Evolutionary conservation across 495 filamentous ascomycete genomes (phyloP).

Genomic region (Lasiosphaeria miniovina): DNA sequence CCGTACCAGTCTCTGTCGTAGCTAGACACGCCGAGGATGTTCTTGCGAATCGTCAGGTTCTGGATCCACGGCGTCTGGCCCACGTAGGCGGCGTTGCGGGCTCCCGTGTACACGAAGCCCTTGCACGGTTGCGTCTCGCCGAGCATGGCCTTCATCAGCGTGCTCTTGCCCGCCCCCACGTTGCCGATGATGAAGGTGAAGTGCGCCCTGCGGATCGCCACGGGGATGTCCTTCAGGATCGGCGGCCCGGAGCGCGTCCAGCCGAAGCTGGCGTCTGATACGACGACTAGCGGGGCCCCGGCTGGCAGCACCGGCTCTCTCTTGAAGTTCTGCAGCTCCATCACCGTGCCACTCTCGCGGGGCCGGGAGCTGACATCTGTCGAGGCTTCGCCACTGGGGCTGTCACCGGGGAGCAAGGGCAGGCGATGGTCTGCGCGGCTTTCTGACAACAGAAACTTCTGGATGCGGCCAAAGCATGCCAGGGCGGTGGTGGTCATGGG

Average conservation of each 20-base stretch:
- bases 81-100: constrained; percentile 34
- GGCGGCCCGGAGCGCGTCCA: constrained; percentile 58
- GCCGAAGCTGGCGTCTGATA: constrained; percentile 18
- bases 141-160: constrained; percentile 47
- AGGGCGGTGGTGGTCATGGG: too few species aligned
- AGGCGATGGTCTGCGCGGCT: too few species aligned
- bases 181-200: constrained; percentile 46
- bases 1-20: constrained; percentile 43
- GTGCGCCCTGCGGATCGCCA: neutral
- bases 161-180: constrained; percentile 51
- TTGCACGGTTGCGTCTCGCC: constrained; percentile 43
- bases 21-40: constrained; percentile 49
- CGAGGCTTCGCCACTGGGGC: too few species aligned
- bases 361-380: too few species aligned
- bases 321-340: too few species aligned
- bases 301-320: too few species aligned
- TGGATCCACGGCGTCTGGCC: constrained; percentile 53
- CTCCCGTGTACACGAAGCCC: constrained; percentile 27
- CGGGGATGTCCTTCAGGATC: constrained; percentile 46
- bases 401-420: too few species aligned
- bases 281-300: too few species aligned
- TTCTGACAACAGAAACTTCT: too few species aligned
- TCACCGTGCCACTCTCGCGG: too few species aligned
- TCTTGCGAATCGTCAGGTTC: constrained; percentile 48
- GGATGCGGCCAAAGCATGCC: too few species aligned